These are phyloP conservation scores for Trichosanthes cucumerina DNA, from an alignment of 306 rosid species.

Conservation along the genomic window DNA sequence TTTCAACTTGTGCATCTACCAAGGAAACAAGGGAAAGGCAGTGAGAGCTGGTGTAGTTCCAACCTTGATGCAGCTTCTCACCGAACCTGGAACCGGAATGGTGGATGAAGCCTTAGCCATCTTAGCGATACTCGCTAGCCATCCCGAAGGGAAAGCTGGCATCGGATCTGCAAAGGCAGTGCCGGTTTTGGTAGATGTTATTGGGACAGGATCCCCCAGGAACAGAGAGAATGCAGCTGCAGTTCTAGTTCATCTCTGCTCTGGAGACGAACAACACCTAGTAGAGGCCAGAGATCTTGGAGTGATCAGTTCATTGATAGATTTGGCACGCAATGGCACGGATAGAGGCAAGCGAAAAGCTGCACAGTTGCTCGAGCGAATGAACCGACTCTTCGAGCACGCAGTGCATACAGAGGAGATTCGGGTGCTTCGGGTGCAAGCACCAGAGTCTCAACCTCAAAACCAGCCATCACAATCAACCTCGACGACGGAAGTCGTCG, in stretches of 20 bases:
- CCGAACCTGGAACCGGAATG: conserved; percentile 83
- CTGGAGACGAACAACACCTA: conserved; percentile 69
- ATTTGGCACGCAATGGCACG: conserved; percentile 78
- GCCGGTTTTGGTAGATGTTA: conserved; percentile 72
- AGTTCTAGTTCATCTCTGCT: conserved; percentile 75
- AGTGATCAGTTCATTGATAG: conserved; percentile 47
- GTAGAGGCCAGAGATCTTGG: conserved; percentile 67
- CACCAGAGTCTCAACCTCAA: conserved; percentile 32
- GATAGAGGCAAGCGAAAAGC: conserved; percentile 98
- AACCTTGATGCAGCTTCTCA: conserved; percentile 71
- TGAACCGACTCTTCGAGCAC: conserved; percentile 59
- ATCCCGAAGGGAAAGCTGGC: conserved; percentile 73
- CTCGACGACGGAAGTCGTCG: conserved; percentile 22
- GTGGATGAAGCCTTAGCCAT: conserved; percentile 97
- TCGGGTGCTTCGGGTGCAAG: conserved; percentile 23
- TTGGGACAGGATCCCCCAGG: conserved; percentile 81
- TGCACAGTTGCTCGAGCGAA: conserved; percentile 66
- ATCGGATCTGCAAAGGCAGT: conserved; percentile 83
- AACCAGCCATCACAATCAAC: conserved; percentile 28
- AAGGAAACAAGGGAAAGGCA: conserved; percentile 93
- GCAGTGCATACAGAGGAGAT: conserved; percentile 25
- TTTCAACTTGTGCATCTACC: conserved; percentile 90
- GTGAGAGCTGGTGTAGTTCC: conserved; percentile 93
- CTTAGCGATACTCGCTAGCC: conserved; percentile 86
- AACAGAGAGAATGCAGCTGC: conserved; percentile 96